Evolutionary conservation across 2,329 filamentous ascomycete species (phyloP).

Genomic region (Neofusicoccum kwambonambiense): DNA sequence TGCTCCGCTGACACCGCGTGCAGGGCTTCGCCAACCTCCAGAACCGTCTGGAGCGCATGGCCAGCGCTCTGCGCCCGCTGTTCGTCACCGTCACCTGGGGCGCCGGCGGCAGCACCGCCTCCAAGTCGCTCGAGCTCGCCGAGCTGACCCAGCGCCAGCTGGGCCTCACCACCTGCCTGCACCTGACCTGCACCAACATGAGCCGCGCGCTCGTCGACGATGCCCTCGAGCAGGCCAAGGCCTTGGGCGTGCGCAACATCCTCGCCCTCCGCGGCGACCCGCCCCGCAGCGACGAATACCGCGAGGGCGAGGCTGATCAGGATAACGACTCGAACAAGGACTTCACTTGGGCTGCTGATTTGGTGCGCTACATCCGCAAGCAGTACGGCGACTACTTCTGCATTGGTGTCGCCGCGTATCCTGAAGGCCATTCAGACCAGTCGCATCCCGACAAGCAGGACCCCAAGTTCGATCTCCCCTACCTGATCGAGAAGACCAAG

Average conservation of each 20-base stretch:
- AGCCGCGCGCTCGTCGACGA: constrained; percentile 80
- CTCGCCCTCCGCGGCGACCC: constrained; percentile 89
- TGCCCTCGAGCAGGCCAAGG: constrained; percentile 86
- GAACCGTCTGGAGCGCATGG: constrained; percentile 91
- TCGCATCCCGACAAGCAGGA: constrained; percentile 78
- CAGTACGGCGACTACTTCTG: constrained; percentile 94
- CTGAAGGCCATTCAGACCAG: constrained; percentile 91
- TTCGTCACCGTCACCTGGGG: constrained; percentile 99
- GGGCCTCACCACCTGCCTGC: constrained; percentile 89
- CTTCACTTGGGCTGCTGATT: constrained; percentile 84
- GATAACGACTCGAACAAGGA: constrained; percentile 67
- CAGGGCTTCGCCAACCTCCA: constrained; percentile 88
- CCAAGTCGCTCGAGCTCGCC: constrained; percentile 88
- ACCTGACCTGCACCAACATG: constrained; percentile 98
- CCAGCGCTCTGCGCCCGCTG: constrained; percentile 81
- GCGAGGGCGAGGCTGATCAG: constrained; percentile 58
- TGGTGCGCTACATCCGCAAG: constrained; percentile 84
- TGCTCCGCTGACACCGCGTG: constrained; percentile 12
- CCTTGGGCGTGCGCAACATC: constrained; percentile 88
- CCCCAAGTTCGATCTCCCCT: constrained; percentile 70
- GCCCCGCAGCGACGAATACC: constrained; percentile 84
- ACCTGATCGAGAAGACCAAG: constrained; percentile 82
- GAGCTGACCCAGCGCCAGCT: constrained; percentile 93
- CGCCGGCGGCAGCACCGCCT: constrained; percentile 86
- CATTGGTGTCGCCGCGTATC: constrained; percentile 90